Evolutionary conservation across 2,329 filamentous ascomycete species (phyloP).

Genomic region (Periconia sp.): DNA sequence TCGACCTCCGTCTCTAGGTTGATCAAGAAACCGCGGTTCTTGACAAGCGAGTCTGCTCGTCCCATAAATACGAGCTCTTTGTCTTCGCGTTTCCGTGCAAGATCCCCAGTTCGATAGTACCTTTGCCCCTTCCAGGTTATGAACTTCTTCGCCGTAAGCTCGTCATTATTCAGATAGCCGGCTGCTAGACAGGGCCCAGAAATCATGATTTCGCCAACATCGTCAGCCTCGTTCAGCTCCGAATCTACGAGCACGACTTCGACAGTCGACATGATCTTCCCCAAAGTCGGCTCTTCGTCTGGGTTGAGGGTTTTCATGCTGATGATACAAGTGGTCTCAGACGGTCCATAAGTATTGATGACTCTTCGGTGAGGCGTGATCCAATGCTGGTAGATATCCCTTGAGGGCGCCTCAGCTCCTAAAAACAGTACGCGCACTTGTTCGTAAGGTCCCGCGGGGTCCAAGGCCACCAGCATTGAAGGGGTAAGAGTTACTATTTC

Average conservation of each 20-base stretch:
- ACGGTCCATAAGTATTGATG: conserved; percentile 10
- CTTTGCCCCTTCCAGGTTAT: conserved; percentile 6
- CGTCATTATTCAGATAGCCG: conserved; percentile 10
- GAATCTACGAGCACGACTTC: conserved; percentile 6
- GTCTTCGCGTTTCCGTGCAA: conserved; percentile 16
- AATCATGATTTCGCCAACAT: conserved; percentile 34
- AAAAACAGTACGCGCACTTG: conserved; percentile 5
- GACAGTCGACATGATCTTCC: conserved; percentile 1
- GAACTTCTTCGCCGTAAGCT: conserved; percentile 9
- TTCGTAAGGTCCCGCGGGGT: conserved; percentile 5
- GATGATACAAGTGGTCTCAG: conserved; percentile 10
- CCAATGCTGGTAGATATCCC: conserved; percentile 4
- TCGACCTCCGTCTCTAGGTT: conserved; percentile 41
- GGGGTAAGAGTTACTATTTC: conserved; percentile 8
- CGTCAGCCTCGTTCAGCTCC: conserved; percentile 18
- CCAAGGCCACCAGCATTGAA: conserved; percentile 9
- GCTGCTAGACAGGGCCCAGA: conserved; percentile 26
- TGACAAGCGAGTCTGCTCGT: conserved; percentile 22
- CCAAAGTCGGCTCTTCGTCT: conserved; percentile 8
- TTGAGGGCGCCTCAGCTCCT: conserved; percentile 5
- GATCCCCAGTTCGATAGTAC: conserved; percentile 23
- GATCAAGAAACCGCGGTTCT: conserved; percentile 37
- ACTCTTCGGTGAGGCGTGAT: conserved; percentile 4
- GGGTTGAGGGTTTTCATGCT: conserved; percentile 4
- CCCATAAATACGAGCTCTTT: conserved; percentile 18